A percentile compares a stretch with the other conserved stretches of the same genome.
Evolutionary conservation across 805 yeast species (phyloP).

Genomic region (Kregervanrija delftensis): DNA sequence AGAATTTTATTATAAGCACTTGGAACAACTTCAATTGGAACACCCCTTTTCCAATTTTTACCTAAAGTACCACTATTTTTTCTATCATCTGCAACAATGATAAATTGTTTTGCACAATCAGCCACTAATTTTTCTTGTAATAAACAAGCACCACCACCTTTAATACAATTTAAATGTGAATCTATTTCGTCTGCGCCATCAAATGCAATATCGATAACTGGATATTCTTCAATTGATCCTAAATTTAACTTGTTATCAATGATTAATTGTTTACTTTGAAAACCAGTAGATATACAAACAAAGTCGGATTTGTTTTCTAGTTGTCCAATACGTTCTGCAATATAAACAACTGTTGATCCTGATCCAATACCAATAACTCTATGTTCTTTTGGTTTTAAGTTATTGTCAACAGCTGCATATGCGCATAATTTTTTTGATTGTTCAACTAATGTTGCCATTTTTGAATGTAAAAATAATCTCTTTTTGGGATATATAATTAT

Average conservation of each 20-base stretch:
- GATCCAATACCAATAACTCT: conserved; percentile 90
- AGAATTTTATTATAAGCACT: conserved; percentile 73
- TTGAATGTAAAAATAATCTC: too few relatives aligned
- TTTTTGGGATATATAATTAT: too few relatives aligned
- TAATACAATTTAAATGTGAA: conserved; percentile 69
- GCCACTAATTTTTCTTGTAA: conserved; percentile 96
- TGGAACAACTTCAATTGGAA: conserved; percentile 95
- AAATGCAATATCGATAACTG: conserved; percentile 83
- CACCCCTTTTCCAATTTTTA: conserved; percentile 77
- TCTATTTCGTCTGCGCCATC: conserved; percentile 99
- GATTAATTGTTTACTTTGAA: conserved; percentile 85
- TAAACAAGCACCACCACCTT: conserved; percentile 98
- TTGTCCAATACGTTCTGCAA: conserved; percentile 89
- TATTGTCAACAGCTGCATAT: conserved; percentile 85
- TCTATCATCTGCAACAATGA: conserved; percentile 88
- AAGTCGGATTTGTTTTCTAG: conserved; percentile 44
- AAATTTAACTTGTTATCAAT: conserved; percentile 70
- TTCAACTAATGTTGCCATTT: conserved; percentile 41
- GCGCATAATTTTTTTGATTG: conserved; percentile 88
- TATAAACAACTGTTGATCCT: conserved; percentile 96
- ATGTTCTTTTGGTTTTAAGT: conserved; percentile 53
- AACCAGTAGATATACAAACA: conserved; percentile 92
- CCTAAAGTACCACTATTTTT: conserved; percentile 76
- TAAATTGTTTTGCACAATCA: conserved; percentile 62
- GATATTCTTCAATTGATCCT: conserved; percentile 78